phyloP scores from a whole-genome alignment of 768 basidiomycete species.

The Cubamyces sp. region DNA sequence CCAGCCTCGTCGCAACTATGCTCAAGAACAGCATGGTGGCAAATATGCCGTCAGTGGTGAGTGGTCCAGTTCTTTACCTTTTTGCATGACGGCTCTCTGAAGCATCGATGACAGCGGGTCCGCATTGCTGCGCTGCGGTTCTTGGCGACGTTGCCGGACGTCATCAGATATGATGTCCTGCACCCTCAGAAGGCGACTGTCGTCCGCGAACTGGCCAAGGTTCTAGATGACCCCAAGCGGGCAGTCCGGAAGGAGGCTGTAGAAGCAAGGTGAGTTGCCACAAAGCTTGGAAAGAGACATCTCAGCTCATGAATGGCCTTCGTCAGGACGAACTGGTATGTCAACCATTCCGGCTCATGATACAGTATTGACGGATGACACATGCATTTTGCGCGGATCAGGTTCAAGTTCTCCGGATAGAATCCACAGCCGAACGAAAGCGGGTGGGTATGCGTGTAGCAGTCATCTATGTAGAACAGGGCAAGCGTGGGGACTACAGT shows the following conservation, averaged over 20 bases:
- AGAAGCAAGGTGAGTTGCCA: conserved; percentile 56
- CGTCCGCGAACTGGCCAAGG: conserved; percentile 71
- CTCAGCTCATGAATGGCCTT: conserved; percentile 10
- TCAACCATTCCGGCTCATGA: neutral
- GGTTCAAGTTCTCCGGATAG: conserved; percentile 64
- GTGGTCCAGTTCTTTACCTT: conserved; percentile 27
- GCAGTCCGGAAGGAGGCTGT: conserved; percentile 88
- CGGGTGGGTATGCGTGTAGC: conserved; percentile 21
- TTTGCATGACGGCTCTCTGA: neutral
- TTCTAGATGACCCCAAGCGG: conserved; percentile 88
- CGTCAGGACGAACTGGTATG: conserved; percentile 53
- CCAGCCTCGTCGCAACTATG: conserved; percentile 70
- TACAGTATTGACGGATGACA: neutral
- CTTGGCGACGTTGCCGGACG: conserved; percentile 70
- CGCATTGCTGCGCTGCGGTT: conserved; percentile 76
- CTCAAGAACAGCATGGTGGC: conserved; percentile 59
- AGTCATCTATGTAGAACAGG: conserved; percentile 27
- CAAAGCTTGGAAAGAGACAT: neutral
- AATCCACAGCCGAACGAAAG: neutral
- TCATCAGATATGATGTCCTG: conserved; percentile 81
- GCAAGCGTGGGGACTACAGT: conserved; percentile 23
- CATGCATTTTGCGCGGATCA: conserved; percentile 29
- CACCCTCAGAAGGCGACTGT: conserved; percentile 79
- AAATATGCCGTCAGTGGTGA: conserved; percentile 61
- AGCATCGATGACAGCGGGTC: conserved; percentile 57